Evolutionary conservation across 768 basidiomycete species (phyloP), one percentile per base, ranked within the genome.

Genomic region (Rhodotorula graminis): DNA sequence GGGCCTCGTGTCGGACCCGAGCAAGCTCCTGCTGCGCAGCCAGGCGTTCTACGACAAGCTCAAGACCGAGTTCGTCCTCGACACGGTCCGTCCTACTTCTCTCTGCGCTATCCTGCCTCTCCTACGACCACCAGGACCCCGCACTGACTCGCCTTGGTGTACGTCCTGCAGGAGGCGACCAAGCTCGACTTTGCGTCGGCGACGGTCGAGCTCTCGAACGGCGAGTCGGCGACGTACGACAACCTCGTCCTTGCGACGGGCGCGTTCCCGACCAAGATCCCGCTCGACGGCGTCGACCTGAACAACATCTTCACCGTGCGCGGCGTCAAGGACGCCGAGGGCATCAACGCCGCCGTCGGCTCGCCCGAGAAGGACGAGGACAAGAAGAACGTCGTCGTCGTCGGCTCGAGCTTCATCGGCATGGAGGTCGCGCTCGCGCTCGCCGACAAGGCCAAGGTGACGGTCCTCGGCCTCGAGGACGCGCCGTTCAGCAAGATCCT

Each of bases 401-500:
- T 95, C 73, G 93, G 93, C 5, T 89, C 88, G 62, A 91, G 89
- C 23, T 96, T 94, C 83, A 96, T 96, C 77, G 87, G 89, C 67
- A 91, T 96, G 91, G 91, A 93, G 80, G 83, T 92, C n/a, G 91
- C 91, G 14, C 85, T 83, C n/a, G 89, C 91, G 1, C 81, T 90
- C 5, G 81, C 86, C 15, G 87, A 87, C 76, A 87, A 89, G 31
- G 89, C 89, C 21, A 89, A 88, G 44, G 88, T 93, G 57, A 88
- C 90, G 73, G 88, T 95, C 71, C 86, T 96, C 65, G 92, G 92
- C 3, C 88, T 88, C 87, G 89, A 90, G 76, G 85, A 88, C 65
- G 84, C 84, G 71, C 93, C 93, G 0, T 93, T 94, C 79, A 88
- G 92, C 78, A 79, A 81, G n/a, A 85, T 93, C 47, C 84, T 96